Evolutionary conservation across 2,329 filamentous ascomycete genomes (phyloP).

Genomic region (Penicillium hesseltinei): DNA sequence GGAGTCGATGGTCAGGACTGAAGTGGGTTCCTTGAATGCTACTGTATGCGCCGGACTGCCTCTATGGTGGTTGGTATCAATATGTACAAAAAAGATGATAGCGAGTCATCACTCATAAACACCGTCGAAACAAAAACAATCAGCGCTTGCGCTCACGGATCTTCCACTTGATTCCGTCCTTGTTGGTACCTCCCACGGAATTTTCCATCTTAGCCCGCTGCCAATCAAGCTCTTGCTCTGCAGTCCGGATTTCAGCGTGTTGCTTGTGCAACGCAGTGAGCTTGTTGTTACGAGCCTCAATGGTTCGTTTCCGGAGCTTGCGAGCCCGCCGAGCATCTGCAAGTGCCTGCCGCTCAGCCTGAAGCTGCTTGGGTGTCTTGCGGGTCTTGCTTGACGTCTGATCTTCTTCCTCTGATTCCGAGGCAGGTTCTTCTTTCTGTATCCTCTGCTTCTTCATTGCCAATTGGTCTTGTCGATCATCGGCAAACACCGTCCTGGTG

Average conservation of each 20-base stretch:
- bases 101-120: constrained; percentile 25
- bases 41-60: constrained; percentile 11
- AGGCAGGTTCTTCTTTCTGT: constrained; percentile 22
- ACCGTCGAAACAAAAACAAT: constrained; percentile 13
- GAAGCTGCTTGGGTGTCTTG: constrained; percentile 47
- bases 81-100: constrained; percentile 14
- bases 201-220: constrained; percentile 63
- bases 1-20: background rate
- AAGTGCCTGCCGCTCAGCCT: constrained; percentile 42
- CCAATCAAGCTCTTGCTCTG: constrained; percentile 56
- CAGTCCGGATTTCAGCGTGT: constrained; percentile 54
- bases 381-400: constrained; percentile 15
- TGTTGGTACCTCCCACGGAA: constrained; percentile 60
- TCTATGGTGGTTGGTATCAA: constrained; percentile 14
- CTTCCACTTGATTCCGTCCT: constrained; percentile 64
- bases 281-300: constrained; percentile 50
- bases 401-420: constrained; percentile 27
- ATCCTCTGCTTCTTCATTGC: constrained; percentile 25
- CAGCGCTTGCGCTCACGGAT: constrained; percentile 60
- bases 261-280: constrained; percentile 54
- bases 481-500: constrained; percentile 42
- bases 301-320: constrained; percentile 50
- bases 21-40: constrained; percentile 3
- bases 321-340: constrained; percentile 40
- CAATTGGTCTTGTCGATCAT: constrained; percentile 37